A percentile compares a stretch with the other conserved stretches of the same genome.
These are phyloP conservation scores for Polyporus tsugae DNA, from an alignment of 1,284 basidiomycete genomes.

Conservation along the genomic window DNA sequence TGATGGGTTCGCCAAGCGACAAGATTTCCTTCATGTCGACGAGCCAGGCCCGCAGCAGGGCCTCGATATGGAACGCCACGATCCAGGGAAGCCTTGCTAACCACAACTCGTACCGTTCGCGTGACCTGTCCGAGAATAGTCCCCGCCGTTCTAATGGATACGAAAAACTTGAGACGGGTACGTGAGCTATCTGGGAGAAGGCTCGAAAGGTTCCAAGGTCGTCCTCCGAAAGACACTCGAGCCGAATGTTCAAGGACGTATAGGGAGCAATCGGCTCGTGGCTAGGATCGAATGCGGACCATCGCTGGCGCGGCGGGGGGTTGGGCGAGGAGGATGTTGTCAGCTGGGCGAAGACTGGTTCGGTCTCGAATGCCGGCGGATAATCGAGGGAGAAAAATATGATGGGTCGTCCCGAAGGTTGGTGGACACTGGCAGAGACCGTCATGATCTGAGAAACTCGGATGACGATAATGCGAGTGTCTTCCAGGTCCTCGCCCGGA, in stretches of 20 bases:
- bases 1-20: slow-evolving; percentile 48
- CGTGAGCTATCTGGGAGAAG: slow-evolving; percentile 47
- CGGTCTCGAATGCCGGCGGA: slow-evolving; percentile 55
- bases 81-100: slow-evolving; percentile 51
- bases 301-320: slow-evolving; percentile 32
- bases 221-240: slow-evolving; percentile 47
- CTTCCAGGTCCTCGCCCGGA: not conserved
- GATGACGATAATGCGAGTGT: slow-evolving; percentile 50
- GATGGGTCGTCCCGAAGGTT: slow-evolving; percentile 38
- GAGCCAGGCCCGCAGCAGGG: slow-evolving; percentile 49
- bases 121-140: slow-evolving; percentile 51
- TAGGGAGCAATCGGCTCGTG: slow-evolving; percentile 50
- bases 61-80: slow-evolving; percentile 66
- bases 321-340: slow-evolving; percentile 33
- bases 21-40: slow-evolving; percentile 59
- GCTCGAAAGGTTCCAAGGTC: slow-evolving; percentile 50
- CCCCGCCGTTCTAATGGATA: slow-evolving; percentile 49
- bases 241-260: slow-evolving; percentile 55
- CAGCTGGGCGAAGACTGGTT: slow-evolving; percentile 35
- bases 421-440: slow-evolving; percentile 45
- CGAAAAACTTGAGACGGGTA: slow-evolving; percentile 44
- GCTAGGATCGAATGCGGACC: slow-evolving; percentile 35
- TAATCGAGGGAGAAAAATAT: slow-evolving; percentile 52
- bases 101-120: slow-evolving; percentile 47
- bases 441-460: slow-evolving; percentile 52